These are phyloP conservation scores for Gillenia trifoliata DNA, from an alignment of 306 rosid genomes.

Conservation along the genomic window DNA sequence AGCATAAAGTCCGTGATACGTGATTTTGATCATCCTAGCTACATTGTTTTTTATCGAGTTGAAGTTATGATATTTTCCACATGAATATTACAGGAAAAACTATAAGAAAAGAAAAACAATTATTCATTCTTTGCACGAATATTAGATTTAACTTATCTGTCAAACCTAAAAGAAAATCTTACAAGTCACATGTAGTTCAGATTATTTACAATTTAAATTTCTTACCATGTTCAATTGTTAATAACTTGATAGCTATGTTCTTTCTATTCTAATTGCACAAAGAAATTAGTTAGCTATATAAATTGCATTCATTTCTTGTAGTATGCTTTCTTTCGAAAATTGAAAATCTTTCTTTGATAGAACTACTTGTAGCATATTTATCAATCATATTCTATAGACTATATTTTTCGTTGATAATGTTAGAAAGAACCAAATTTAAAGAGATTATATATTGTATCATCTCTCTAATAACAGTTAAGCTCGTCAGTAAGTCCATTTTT, in stretches of 20 bases:
- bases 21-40: background rate
- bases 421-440: no score
- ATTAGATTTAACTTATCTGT: background rate
- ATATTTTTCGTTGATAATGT: no score
- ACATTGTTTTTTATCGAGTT: background rate
- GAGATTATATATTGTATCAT: no score
- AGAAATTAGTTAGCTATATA: background rate
- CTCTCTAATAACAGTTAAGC: no score
- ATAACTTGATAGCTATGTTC: background rate
- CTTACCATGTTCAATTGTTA: background rate
- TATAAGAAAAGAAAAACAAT: no score
- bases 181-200: background rate
- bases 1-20: constrained; percentile 45
- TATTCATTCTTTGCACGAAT: background rate
- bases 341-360: background rate
- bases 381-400: background rate
- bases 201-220: background rate
- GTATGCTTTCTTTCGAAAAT: background rate
- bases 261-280: background rate
- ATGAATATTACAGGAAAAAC: background rate
- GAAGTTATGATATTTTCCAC: background rate
- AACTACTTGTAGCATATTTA: background rate
- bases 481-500: no score
- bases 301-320: background rate
- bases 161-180: background rate